Conservation (phyloP, 257 asterid genomes). For the Solanum habrochaites region DNA sequence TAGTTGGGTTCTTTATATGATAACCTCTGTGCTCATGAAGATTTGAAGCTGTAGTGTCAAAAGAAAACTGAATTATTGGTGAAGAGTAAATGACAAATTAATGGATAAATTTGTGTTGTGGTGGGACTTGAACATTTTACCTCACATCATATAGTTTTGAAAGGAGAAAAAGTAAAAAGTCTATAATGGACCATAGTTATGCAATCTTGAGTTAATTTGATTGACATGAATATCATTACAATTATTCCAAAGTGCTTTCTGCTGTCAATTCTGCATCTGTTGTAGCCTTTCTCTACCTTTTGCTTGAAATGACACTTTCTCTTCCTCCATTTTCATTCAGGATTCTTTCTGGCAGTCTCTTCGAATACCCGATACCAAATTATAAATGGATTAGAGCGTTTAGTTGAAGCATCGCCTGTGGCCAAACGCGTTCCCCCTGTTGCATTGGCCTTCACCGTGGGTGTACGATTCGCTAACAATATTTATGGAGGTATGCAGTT, state of each 20-base stretch:
- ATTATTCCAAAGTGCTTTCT: neutral
- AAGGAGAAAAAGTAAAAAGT: neutral
- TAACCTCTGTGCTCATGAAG: neutral
- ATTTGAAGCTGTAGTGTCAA: neutral
- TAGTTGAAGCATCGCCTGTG: constrained; percentile 64
- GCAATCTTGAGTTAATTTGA: neutral
- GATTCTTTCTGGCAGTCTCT: constrained; percentile 76
- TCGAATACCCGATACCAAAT: constrained; percentile 86
- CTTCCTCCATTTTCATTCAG: constrained; percentile 15
- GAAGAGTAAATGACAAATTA: neutral
- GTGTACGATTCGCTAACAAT: constrained; percentile 76
- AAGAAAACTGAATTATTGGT: neutral
- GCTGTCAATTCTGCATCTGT: neutral
- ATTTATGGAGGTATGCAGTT: constrained; percentile 93
- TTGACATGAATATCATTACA: neutral
- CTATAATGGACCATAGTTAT: neutral
- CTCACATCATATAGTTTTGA: neutral
- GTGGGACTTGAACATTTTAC: neutral
- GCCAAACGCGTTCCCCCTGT: constrained; percentile 67
- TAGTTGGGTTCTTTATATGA: neutral
- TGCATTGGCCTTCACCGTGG: constrained; percentile 82
- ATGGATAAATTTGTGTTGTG: too few relatives aligned
- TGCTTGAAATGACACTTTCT: neutral
- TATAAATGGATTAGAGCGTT: constrained; percentile 63
- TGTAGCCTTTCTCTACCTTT: neutral